Conservation (phyloP, 2,329 filamentous ascomycete genomes). For the Penicillium sclerotigenum region DNA sequence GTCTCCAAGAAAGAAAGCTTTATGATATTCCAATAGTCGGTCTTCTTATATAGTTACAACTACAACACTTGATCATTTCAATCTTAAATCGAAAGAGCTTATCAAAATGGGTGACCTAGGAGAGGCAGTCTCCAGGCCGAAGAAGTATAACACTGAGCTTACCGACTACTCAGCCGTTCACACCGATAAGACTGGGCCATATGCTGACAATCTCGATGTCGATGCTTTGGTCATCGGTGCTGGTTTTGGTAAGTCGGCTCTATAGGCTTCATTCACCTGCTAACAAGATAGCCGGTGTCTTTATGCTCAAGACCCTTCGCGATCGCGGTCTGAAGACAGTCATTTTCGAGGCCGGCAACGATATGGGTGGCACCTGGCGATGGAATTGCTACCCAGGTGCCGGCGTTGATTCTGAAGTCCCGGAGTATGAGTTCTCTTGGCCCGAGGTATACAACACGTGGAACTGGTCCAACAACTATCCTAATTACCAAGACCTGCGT, state of each 20-base stretch:
- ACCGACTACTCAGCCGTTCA: conserved; percentile 10
- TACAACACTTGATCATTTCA: not conserved
- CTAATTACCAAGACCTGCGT: conserved; percentile 38
- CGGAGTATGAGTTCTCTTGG: conserved; percentile 54
- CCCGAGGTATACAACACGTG: conserved; percentile 49
- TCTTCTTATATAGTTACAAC: not conserved
- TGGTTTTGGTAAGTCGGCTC: conserved; percentile 20
- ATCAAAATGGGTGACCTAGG: conserved; percentile 2
- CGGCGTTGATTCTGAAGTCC: conserved; percentile 53
- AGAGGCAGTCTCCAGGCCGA: not conserved
- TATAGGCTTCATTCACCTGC: conserved; percentile 51
- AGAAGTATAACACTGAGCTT: conserved; percentile 13
- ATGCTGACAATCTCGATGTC: conserved; percentile 21
- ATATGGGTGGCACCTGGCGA: conserved; percentile 54
- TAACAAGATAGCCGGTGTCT: conserved; percentile 49
- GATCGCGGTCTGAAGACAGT: conserved; percentile 44
- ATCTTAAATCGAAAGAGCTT: not conserved
- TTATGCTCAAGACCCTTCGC: conserved; percentile 12
- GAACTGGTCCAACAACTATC: conserved; percentile 41
- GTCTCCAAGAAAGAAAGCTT: not conserved
- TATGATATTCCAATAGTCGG: not conserved
- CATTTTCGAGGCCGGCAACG: conserved; percentile 54
- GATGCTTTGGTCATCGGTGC: conserved; percentile 32
- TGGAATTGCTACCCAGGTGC: conserved; percentile 58
- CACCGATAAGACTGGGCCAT: conserved; percentile 12